phyloP scores from a whole-genome alignment of 495 filamentous ascomycete genomes.

The Aspergillus sclerotioniger region DNA sequence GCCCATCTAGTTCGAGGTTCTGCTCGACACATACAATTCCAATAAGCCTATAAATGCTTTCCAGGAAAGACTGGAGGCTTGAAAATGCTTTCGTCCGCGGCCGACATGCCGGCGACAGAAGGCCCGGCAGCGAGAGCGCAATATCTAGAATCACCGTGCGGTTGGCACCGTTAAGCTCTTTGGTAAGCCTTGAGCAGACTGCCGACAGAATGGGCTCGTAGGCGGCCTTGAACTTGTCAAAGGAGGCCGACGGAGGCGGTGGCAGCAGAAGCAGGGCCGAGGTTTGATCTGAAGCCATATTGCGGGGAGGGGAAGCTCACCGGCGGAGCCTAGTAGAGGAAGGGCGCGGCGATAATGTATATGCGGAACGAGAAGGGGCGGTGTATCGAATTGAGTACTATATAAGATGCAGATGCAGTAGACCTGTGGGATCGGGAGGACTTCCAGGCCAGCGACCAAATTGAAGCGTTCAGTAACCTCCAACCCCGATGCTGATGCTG shows the following conservation, averaged over 20 bases:
- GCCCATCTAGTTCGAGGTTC: conserved; percentile 60
- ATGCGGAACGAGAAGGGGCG: background rate
- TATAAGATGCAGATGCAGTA: background rate
- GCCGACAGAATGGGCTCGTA: conserved; percentile 41
- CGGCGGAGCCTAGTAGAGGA: conserved; percentile 1
- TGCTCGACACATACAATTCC: conserved; percentile 62
- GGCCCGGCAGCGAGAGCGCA: conserved; percentile 39
- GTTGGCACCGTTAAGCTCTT: conserved; percentile 28
- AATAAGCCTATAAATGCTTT: conserved; percentile 75
- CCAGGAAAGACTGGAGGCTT: conserved; percentile 66
- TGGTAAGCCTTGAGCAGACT: conserved; percentile 29
- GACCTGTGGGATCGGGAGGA: background rate
- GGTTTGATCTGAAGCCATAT: conserved; percentile 29
- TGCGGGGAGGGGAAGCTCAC: conserved; percentile 13
- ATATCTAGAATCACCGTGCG: conserved; percentile 41
- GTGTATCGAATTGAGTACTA: background rate
- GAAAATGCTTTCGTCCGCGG: conserved; percentile 57
- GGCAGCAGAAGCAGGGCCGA: conserved; percentile 49
- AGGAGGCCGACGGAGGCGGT: conserved; percentile 40
- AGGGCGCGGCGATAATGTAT: background rate
- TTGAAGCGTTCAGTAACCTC: no score
- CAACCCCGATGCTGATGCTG: background rate
- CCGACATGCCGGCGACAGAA: conserved; percentile 36
- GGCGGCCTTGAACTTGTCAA: conserved; percentile 36
- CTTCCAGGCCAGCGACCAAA: background rate